Evolutionary conservation across 1,284 basidiomycete genomes (phyloP), one percentile per base, ranked within the genome.

Genomic region (Peniophora sp.): DNA sequence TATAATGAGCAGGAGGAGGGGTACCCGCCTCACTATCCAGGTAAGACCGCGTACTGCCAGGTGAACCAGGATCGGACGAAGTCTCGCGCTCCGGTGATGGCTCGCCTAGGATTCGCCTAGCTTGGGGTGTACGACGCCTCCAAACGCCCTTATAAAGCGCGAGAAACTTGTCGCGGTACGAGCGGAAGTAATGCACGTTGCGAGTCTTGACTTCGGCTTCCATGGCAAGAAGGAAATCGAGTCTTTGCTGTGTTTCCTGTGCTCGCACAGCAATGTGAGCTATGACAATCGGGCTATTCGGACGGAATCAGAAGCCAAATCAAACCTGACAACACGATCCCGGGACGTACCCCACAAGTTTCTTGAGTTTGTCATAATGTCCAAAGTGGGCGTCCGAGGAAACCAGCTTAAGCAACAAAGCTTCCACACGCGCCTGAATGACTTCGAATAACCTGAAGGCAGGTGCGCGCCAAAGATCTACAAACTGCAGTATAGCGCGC

Each of bases 391-490:
- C 27, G 27, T 32, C 27, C 27, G 27, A 5, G 12, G 27, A 32
- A 32, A 32, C 27, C 5, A 32, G 27, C 27, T 12, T 32, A 5
- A 32, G 27, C 27, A 32, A 32, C 12, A 32, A 32, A 5, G 27
- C 12, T 12, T 32, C 27, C 27, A 32, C 27, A 12, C 27, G 27
- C 27, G 27, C 47, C 47, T 75, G 64, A 0, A 79, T 67, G 0
- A 64, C 51, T 0, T 72, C 70, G 54, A 81, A 79, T 15, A 85
- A 69, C 0, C 58, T 23, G 14, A 68, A 60, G 0, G 78, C 68
- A 0, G 83, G 79, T 0, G 24, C 51, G 1, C 55, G 55, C 85
- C 86, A 88, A 47, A 69, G 54, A 9, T 62, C 50, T 12, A 73
- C 71, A 20, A 78, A 64, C 2, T 62, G 51, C 2, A 61, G 53